These are phyloP conservation scores for Hypoxylon crocopeplum DNA, from an alignment of 495 filamentous ascomycete species.

Conservation along the genomic window DNA sequence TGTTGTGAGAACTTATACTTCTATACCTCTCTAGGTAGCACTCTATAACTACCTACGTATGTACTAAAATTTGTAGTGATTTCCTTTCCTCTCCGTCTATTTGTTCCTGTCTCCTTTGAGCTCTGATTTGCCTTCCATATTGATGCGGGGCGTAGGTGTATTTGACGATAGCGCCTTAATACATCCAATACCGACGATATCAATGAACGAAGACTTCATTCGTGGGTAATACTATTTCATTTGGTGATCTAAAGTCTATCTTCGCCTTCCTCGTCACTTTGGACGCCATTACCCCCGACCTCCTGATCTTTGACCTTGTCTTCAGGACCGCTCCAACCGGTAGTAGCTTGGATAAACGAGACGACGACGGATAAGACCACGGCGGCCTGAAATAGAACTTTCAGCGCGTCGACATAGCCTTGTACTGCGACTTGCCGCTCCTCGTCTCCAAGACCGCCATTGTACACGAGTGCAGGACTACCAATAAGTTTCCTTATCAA, in stretches of 20 bases:
- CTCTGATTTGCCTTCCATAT: too few species aligned
- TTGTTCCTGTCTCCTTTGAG: too few species aligned
- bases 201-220: too few species aligned
- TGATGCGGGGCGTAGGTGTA: too few species aligned
- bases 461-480: slow-evolving; percentile 67
- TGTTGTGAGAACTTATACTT: too few species aligned
- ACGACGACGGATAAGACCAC: slow-evolving; percentile 61
- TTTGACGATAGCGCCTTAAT: too few species aligned
- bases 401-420: slow-evolving; percentile 67
- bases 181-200: too few species aligned
- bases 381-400: slow-evolving; percentile 63
- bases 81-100: too few species aligned
- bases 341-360: slow-evolving; percentile 67
- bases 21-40: too few species aligned
- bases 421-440: slow-evolving; percentile 67
- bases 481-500: slow-evolving; percentile 70
- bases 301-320: slow-evolving; percentile 38
- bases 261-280: background rate
- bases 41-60: too few species aligned
- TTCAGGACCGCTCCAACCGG: slow-evolving; percentile 63
- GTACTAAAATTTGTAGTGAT: too few species aligned
- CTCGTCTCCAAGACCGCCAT: slow-evolving; percentile 50
- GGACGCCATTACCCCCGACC: background rate
- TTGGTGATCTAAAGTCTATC: background rate
- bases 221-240: background rate